Evolutionary conservation across 257 asterid species (phyloP), one percentile per base, ranked within the genome.

Genomic region (Salvia splendens): DNA sequence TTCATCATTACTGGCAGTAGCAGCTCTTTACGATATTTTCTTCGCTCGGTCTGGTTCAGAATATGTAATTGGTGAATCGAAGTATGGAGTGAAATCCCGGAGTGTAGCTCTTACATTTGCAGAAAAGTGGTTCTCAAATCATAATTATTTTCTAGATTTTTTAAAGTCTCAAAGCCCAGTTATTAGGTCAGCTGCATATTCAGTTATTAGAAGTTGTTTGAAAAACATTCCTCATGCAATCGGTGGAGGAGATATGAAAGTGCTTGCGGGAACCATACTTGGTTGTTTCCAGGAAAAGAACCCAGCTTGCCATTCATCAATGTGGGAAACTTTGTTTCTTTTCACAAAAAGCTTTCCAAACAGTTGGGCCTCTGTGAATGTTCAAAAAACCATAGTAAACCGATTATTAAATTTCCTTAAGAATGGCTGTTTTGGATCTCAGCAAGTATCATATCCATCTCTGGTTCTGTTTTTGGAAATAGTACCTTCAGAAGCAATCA

Each of bases 371-470:
- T 58, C 68, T 48, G 71, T 88, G 74, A 94, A 88, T 82, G 84
- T 87, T 71, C 96, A 88, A 46, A 90, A 88, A 88, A 81, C 79
- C 51, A 68, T 91, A 70, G 54, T 91, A 35, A 81, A 75, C 77
- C 84, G 87, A 32, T 76, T 94, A 69, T 94, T 88, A 84, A 78
- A 78, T 75, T 94, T 94, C 82, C 95, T 94, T 38, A 91, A 77
- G 72, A 85, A 83, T 78, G 99, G 99, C 35, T 94, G 99, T 78
- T 91, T 84, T 85, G 99, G 99, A 81, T 94, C 99, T 72, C 96
- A 88, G 73, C 89, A 85, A 85, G 85, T 86, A 76, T 94, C 99
- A 30, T 94, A 94, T 79, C 97, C 99, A 12, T 86, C 89, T 56
- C 76, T 94, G 61, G 76, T 91, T 76, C 77, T 83, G 60, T 86